phyloP scores from a whole-genome alignment of 768 basidiomycete genomes.

The Termitomyces titanicus region DNA sequence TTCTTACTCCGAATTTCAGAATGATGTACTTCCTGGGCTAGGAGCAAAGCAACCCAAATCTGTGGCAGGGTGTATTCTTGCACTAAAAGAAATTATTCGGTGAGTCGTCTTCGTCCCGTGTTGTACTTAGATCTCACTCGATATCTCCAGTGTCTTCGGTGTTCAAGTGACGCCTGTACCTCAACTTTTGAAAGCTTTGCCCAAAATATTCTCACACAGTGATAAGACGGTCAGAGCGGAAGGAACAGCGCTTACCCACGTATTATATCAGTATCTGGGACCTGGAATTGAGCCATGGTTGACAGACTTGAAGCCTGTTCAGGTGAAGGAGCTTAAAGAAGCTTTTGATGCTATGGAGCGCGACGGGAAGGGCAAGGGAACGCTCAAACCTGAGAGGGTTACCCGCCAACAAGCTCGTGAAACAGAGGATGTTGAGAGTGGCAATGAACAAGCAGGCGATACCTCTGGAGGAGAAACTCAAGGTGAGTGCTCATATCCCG shows the following conservation, averaged over 20 bases:
- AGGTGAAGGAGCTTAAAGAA: conserved; percentile 93
- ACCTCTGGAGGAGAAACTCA: conserved; percentile 35
- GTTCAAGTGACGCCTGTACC: conserved; percentile 67
- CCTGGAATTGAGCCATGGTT: conserved; percentile 80
- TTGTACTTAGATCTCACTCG: background rate
- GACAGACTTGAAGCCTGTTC: conserved; percentile 91
- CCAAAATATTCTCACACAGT: conserved; percentile 91
- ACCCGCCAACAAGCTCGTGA: conserved; percentile 79
- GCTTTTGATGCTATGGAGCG: conserved; percentile 81
- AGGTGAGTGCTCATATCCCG: conserved; percentile 33
- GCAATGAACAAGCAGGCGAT: conserved; percentile 26
- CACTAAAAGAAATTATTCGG: conserved; percentile 84
- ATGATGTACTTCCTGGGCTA: conserved; percentile 80
- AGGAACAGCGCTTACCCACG: conserved; percentile 71
- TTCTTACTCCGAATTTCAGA: conserved; percentile 37
- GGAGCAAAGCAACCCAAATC: conserved; percentile 93
- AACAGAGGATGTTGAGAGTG: conserved; percentile 43
- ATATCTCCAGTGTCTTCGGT: conserved; percentile 66
- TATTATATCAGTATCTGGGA: conserved; percentile 85
- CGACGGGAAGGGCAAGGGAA: conserved; percentile 82
- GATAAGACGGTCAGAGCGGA: conserved; percentile 96
- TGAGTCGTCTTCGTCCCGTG: conserved; percentile 29
- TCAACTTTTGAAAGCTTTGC: conserved; percentile 79
- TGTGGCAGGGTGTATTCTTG: conserved; percentile 74
- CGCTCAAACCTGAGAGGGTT: conserved; percentile 70